These are phyloP conservation scores for Halophytophthora polymorphica DNA, from an alignment of 352 stramenopile species.

Conservation along the genomic window DNA sequence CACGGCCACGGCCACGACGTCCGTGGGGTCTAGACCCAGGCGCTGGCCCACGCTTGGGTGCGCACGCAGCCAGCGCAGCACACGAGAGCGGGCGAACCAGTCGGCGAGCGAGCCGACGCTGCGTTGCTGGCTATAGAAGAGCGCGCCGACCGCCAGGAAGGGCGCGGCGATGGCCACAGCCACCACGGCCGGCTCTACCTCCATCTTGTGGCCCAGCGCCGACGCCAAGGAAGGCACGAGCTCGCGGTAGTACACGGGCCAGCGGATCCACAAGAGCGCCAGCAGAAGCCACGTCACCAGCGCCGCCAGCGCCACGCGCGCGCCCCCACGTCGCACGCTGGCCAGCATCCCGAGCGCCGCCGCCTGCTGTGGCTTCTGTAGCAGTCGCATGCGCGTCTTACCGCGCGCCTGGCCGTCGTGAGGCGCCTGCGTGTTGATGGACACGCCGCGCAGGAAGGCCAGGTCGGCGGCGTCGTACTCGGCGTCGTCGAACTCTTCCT, in stretches of 20 bases:
- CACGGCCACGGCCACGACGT: constrained; percentile 33
- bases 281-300: constrained; percentile 31
- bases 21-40: constrained; percentile 41
- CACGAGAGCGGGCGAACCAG: constrained; percentile 9
- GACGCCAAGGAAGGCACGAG: constrained; percentile 26
- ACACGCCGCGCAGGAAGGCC: neutral
- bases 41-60: constrained; percentile 18
- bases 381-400: constrained; percentile 8
- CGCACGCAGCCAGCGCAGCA: constrained; percentile 25
- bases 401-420: too few species aligned
- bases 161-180: constrained; percentile 31
- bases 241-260: constrained; percentile 38
- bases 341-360: constrained; percentile 21
- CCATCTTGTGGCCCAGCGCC: constrained; percentile 30
- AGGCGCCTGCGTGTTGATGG: neutral
- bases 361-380: constrained; percentile 23
- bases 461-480: constrained; percentile 8
- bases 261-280: constrained; percentile 44
- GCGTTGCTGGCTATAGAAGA: constrained; percentile 43
- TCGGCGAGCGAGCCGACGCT: constrained; percentile 9
- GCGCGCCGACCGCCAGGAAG: constrained; percentile 28
- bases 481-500: constrained; percentile 16
- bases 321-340: constrained; percentile 10
- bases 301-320: constrained; percentile 11
- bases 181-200: constrained; percentile 49